A percentile compares a stretch with the other conserved stretches of the same genome.
phyloP scores from a whole-genome alignment of 805 yeast species.

The Ogataea wickerhamii region DNA sequence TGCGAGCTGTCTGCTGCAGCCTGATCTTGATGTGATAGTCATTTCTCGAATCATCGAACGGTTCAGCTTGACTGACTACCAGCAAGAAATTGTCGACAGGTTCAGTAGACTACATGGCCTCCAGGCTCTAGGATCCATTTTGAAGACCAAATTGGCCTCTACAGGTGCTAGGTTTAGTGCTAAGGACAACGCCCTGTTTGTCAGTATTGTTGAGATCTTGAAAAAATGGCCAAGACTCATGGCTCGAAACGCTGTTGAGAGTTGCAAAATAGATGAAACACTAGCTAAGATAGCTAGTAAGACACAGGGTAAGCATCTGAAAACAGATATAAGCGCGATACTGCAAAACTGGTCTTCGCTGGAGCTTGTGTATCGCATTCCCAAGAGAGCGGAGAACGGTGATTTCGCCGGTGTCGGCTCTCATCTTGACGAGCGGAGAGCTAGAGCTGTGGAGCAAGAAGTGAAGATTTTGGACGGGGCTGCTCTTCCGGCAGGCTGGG shows the following conservation, averaged over 20 bases:
- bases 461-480: slow-evolving; percentile 23
- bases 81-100: slow-evolving; percentile 45
- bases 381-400: slow-evolving; percentile 46
- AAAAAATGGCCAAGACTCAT: slow-evolving; percentile 67
- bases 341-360: slow-evolving; percentile 67
- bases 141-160: slow-evolving; percentile 35
- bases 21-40: slow-evolving; percentile 64
- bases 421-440: slow-evolving; percentile 25
- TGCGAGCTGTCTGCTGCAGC: slow-evolving; percentile 72
- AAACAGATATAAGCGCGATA: slow-evolving; percentile 40
- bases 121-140: slow-evolving; percentile 63
- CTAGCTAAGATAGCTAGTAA: slow-evolving; percentile 41
- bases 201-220: slow-evolving; percentile 55
- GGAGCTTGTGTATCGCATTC: slow-evolving; percentile 82
- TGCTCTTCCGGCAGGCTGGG: slow-evolving; percentile 64
- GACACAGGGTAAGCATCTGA: slow-evolving; percentile 27
- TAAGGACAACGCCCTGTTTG: slow-evolving; percentile 40
- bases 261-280: slow-evolving; percentile 67
- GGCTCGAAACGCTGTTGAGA: slow-evolving; percentile 64
- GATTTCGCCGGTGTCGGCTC: slow-evolving; percentile 3
- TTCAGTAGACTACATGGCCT: slow-evolving; percentile 85
- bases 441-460: slow-evolving; percentile 3
- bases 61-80: slow-evolving; percentile 37
- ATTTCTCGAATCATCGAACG: slow-evolving; percentile 66
- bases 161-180: slow-evolving; percentile 11